phyloP scores from a whole-genome alignment of 2,329 filamentous ascomycete species.

The Decorospora gaudefroyi region DNA sequence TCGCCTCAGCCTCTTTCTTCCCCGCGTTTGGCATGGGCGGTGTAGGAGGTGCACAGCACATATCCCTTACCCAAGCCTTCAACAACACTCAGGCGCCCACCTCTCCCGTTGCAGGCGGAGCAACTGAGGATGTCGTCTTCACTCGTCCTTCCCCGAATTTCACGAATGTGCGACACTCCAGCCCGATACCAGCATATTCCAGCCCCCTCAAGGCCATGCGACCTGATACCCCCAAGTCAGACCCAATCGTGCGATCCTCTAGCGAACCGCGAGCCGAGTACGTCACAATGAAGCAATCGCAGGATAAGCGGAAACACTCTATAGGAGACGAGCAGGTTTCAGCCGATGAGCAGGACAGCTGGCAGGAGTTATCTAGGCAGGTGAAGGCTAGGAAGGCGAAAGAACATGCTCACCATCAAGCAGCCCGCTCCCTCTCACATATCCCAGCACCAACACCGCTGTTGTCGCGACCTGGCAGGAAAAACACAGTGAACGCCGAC shows the following conservation, averaged over 20 bases:
- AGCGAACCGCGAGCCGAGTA: constrained; percentile 52
- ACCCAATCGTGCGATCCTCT: constrained; percentile 36
- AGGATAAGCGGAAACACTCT: constrained; percentile 45
- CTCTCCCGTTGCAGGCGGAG: constrained; percentile 47
- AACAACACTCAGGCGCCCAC: constrained; percentile 53
- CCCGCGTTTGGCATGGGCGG: constrained; percentile 34
- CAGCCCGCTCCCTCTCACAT: constrained; percentile 29
- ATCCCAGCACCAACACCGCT: constrained; percentile 34
- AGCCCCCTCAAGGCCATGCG: constrained; percentile 46
- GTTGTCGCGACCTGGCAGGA: constrained; percentile 17
- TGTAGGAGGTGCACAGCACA: constrained; percentile 28
- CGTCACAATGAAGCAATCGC: constrained; percentile 52
- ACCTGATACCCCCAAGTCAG: constrained; percentile 23
- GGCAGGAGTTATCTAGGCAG: constrained; percentile 33
- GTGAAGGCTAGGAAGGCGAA: constrained; percentile 24
- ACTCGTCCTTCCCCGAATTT: constrained; percentile 54
- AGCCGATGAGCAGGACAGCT: constrained; percentile 35
- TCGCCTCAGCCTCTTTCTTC: constrained; percentile 44
- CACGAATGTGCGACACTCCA: constrained; percentile 41
- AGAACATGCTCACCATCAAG: constrained; percentile 30
- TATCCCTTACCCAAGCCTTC: constrained; percentile 55
- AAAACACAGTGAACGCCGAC: constrained; percentile 23
- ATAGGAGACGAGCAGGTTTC: constrained; percentile 17
- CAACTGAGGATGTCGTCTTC: constrained; percentile 51
- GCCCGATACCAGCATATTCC: constrained; percentile 44